Percentiles rank a stretch among this genome's conserved stretches.
These are phyloP conservation scores for Gomphus sp. DNA, from an alignment of 1,284 basidiomycete genomes.

Conservation along the genomic window DNA sequence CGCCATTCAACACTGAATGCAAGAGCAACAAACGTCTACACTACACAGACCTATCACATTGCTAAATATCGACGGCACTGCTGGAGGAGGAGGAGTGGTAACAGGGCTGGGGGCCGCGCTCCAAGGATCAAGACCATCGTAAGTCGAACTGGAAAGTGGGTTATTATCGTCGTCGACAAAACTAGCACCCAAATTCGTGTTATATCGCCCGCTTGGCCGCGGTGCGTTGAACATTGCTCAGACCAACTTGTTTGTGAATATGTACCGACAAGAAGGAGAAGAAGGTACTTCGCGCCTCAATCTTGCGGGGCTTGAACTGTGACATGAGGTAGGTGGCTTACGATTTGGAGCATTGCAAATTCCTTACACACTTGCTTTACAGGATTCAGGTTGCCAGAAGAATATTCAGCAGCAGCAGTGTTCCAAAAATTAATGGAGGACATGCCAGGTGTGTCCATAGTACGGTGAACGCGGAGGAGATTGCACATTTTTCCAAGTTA, in stretches of 20 bases:
- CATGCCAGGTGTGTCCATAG: conserved; percentile 9
- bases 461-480: conserved; percentile 71
- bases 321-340: background rate
- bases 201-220: conserved; percentile 57
- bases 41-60: conserved; percentile 54
- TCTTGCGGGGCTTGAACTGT: conserved; percentile 3
- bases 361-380: background rate
- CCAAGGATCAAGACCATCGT: conserved; percentile 84
- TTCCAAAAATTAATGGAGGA: background rate
- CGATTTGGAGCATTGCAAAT: background rate
- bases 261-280: background rate
- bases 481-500: conserved; percentile 87
- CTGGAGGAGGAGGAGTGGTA: conserved; percentile 57
- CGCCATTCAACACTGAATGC: conserved; percentile 6
- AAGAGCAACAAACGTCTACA: background rate
- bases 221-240: conserved; percentile 68
- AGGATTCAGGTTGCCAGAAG: background rate
- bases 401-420: background rate
- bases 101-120: conserved; percentile 48
- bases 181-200: conserved; percentile 37
- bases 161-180: conserved; percentile 64
- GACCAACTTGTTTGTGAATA: background rate
- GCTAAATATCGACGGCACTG: conserved; percentile 45
- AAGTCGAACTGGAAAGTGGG: conserved; percentile 65
- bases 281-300: background rate